A percentile compares a stretch with the other conserved stretches of the same genome.
phyloP scores from a whole-genome alignment of 225 moss, liverwort and hornwort species.

The Pseudoscleropodium purum region DNA sequence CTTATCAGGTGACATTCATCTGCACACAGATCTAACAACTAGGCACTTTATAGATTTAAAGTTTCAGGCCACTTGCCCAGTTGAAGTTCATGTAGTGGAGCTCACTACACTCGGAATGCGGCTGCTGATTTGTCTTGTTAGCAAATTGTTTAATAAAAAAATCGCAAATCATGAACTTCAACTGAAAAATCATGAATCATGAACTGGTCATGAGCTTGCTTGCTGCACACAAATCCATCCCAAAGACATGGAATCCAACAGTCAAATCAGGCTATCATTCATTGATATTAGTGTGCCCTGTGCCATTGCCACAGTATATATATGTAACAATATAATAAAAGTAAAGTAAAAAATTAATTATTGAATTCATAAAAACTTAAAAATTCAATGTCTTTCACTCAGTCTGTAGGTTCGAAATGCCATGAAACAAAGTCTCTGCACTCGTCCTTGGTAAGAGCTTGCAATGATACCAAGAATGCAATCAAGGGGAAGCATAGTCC shows the following conservation, averaged over 20 bases:
- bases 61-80: background rate
- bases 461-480: too few species aligned
- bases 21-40: background rate
- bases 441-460: too few species aligned
- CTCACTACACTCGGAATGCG: background rate
- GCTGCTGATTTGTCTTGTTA: background rate
- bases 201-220: background rate
- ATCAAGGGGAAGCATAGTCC: too few species aligned
- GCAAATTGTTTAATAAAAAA: background rate
- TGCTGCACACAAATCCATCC: background rate
- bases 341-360: too few species aligned
- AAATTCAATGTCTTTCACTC: too few species aligned
- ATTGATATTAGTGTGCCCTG: background rate
- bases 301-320: too few species aligned
- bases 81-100: too few species aligned
- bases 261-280: background rate
- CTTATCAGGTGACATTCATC: background rate
- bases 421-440: too few species aligned
- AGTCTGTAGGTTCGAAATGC: too few species aligned
- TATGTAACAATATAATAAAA: too few species aligned
- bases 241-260: background rate
- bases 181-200: background rate
- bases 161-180: background rate
- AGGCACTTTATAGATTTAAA: background rate
- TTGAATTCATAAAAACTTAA: too few species aligned